A percentile compares a stretch with the other conserved stretches of the same genome.
phyloP scores from a whole-genome alignment of 2,329 filamentous ascomycete species.

The Fusarium sp. region DNA sequence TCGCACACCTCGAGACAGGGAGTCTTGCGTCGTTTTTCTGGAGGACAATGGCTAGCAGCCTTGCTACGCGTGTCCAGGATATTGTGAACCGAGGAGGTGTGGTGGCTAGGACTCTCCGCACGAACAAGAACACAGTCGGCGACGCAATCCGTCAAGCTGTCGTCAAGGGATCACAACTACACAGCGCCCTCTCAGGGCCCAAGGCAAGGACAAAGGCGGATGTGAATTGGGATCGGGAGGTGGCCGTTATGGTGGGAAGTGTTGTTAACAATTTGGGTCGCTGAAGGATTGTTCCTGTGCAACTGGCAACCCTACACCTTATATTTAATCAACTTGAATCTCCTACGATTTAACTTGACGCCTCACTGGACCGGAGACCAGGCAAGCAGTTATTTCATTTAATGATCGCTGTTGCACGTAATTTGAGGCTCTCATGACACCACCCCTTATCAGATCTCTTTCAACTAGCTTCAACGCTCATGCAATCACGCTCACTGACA shows the following conservation, averaged over 20 bases:
- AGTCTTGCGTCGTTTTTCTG: constrained; percentile 94
- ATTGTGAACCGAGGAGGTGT: constrained; percentile 86
- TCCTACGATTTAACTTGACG: neutral
- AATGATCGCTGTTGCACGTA: neutral
- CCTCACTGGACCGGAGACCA: neutral
- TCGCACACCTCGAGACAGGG: constrained; percentile 85
- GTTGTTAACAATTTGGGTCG: constrained; percentile 72
- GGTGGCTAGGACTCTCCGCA: constrained; percentile 81
- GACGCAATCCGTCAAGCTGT: constrained; percentile 88
- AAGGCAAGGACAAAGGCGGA: constrained; percentile 60
- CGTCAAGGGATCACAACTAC: constrained; percentile 77
- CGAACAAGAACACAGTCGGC: constrained; percentile 79
- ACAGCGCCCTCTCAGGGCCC: constrained; percentile 61
- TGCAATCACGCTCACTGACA: neutral
- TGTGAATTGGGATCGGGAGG: constrained; percentile 86
- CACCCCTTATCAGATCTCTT: neutral
- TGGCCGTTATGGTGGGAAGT: constrained; percentile 93
- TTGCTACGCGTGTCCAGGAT: constrained; percentile 84
- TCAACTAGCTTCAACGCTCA: neutral
- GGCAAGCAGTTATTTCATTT: neutral
- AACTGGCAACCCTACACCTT: neutral
- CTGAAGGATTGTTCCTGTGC: constrained; percentile 16
- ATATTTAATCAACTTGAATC: neutral
- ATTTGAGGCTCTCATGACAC: neutral
- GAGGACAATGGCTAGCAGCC: constrained; percentile 83